Evolutionary conservation across 164 flowering plant species (phyloP), one percentile per base, ranked within the genome.

Genomic region (Echeveria elegans): DNA sequence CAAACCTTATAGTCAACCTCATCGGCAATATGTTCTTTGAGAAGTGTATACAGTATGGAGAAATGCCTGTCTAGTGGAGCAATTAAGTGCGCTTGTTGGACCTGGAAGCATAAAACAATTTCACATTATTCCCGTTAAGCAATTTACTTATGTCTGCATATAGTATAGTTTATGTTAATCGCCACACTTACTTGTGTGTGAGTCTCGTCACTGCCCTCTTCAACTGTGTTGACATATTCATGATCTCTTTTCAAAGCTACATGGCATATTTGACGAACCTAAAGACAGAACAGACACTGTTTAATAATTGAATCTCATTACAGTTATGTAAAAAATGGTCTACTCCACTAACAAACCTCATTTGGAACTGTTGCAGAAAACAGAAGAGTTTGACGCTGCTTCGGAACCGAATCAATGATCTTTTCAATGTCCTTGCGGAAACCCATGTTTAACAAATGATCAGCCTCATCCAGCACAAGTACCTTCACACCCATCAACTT

Each of bases 391-490:
- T 95, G 99, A 2, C 97, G 81, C 71, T 95, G 96, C 73, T 92
- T 92, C 7, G 99, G 98, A 63, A 95, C 91, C 67, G 96, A 86
- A 69, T 88, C 87, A 70, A 95, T 80, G 52, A 95, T 95, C 70
- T 65, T 87, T 77, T 95, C 99, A 79, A 95, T 88, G 68, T 90
- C 90, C 70, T 82, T 92, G 53, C 97, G 86, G 63, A 95, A 95
- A 67, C 99, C 99, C 98, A 95, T 95, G 72, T 88, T 98, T 63
- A 95, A 74, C 64, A 95, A 72, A 77, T 82, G 98, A 75, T 95
- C 99, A 70, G 99, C 99, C 82, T 94, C 99, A 78, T 94, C 99
- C 64, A 94, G 90, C 18, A 95, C 92, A 71, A 95, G 93, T 66
- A 88, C 92, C 78, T 95, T 92, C 66, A 95, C 91, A 68, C 99